Evolutionary conservation across 768 basidiomycete species (phyloP), one percentile per base, ranked within the genome.

Genomic region (Leccinum subgranulosum): DNA sequence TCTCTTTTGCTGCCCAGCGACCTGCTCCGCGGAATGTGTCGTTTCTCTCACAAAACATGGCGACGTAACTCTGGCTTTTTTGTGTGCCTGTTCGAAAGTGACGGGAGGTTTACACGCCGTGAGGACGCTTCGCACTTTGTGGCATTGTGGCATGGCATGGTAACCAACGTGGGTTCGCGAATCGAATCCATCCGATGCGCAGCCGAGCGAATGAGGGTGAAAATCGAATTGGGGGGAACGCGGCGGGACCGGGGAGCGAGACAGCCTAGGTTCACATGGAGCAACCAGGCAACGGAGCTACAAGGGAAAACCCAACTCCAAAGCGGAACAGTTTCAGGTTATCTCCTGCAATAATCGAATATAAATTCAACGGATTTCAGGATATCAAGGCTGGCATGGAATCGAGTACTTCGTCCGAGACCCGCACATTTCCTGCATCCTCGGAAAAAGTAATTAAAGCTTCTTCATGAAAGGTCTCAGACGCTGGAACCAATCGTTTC

Each of bases 21-120:
- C 14, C 14, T 46, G 23, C n/a, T 53, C 23, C 33, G 25, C 51
- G 60, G 60, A 15, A 14, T 25, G 41, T 23, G 11, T 10, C 28
- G 1, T 34, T 46, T 52, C 49, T 63, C 57, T 59, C 60, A 62
- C 62, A 51, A 45, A 10, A 11, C 55, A 54, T 65, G 56, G 49
- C 54, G 54, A 55, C 51, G 52, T 15, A 31, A 27, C 4, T 53
- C 50, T 53, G n/a, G 5, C 31, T 36, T 54, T 39, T n/a, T 2
- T 8, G 17, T 3, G 53, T 63, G 51, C 62, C 62, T 64, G 61
- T 58, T 59, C 19, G 33, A 55, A 36, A 1, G 8, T 51, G 60
- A 55, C 53, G 53, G 29, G 53, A 28, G 34, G 7, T 50, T n/a
- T 21, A n/a, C 47, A 27, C 23, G 56, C 56, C 36, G 31, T 57